Percentiles rank a stretch among this genome's conserved stretches.
Evolutionary conservation across 2,329 filamentous ascomycete genomes (phyloP).

Genomic region (Pseudogymnoascus sp.): DNA sequence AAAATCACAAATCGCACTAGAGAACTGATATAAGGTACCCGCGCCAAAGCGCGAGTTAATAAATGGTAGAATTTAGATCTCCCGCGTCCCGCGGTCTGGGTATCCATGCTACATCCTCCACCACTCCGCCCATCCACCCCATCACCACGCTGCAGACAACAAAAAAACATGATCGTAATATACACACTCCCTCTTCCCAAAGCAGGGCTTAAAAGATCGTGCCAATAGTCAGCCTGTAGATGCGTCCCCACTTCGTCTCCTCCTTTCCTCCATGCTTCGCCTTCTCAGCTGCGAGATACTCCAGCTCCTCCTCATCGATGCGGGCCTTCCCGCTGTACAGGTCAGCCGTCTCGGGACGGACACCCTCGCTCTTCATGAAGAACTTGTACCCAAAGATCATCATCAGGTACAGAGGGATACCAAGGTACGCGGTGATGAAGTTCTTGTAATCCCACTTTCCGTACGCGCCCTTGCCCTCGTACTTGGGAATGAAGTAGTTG

Average conservation of each 20-base stretch:
- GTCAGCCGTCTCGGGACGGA: conserved; percentile 44
- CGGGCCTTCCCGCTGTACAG: conserved; percentile 49
- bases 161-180: background rate
- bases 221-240: conserved; percentile 21
- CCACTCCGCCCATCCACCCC: no score
- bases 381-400: conserved; percentile 50
- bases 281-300: conserved; percentile 18
- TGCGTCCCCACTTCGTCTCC: conserved; percentile 19
- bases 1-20: background rate
- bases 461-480: conserved; percentile 30
- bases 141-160: background rate
- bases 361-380: conserved; percentile 32
- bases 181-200: background rate
- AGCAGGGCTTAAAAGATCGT: conserved; percentile 18
- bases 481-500: conserved; percentile 53
- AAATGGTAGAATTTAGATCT: conserved; percentile 1
- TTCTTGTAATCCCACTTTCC: conserved; percentile 51
- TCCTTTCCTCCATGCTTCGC: conserved; percentile 16
- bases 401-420: conserved; percentile 53
- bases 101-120: conserved; percentile 4
- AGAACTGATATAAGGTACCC: background rate
- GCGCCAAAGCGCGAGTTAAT: background rate
- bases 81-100: conserved; percentile 1
- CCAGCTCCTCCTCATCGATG: conserved; percentile 51
- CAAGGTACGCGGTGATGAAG: conserved; percentile 55